Base-by-base conservation (phyloP, 192 early-diverging fungal species). In the Coemansia erecta region DNA sequence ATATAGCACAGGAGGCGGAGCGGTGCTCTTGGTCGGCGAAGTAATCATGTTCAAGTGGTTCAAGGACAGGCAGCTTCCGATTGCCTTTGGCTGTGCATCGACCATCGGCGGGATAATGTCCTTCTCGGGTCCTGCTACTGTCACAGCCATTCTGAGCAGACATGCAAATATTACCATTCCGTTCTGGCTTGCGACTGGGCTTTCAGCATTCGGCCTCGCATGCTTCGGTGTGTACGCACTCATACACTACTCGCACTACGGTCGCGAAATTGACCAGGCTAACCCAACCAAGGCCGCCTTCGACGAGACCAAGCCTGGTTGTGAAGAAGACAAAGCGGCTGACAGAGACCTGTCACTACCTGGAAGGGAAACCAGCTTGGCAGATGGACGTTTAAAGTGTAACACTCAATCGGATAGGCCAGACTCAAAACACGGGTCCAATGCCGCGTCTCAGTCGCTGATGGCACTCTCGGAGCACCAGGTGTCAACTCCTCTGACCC, bases 41-140 rank as follows among this genome's bases (percentile, higher is more conserved):
- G 73, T 76, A n/a, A 82, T 82, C 12, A 60, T 82, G 60, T 49
- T 79, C 15, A 78, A 79, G 46, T 82, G 81, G 81, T 82, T 82
- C 61, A 74, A 76, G 41, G 69, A 68, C 15, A 52, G 68, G 6
- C 66, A 70, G 47, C 72, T 82, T 15, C 70, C 81, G 0, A 28
- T 78, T 4, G 76, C 75, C 2, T 74, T 78, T 64, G 81, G 75
- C 19, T 61, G 65, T 22, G 60, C 72, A 13, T 68, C 76, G 10
- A 73, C 72, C 8, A 71, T 77, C 24, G 66, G 75, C 41, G 68
- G 75, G 0, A 41, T 82, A 9, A 71, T 77, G 60, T 56, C 68
- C 21, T 82, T 73, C 51, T 66, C 72, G 22, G 74, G 75, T 2
- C 72, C 75, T 14, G 74, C 75, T 13, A 46, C 68, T 1, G 71